Evolutionary conservation across 2,329 filamentous ascomycete genomes (phyloP).

Genomic region (Chaetomium strumarium): DNA sequence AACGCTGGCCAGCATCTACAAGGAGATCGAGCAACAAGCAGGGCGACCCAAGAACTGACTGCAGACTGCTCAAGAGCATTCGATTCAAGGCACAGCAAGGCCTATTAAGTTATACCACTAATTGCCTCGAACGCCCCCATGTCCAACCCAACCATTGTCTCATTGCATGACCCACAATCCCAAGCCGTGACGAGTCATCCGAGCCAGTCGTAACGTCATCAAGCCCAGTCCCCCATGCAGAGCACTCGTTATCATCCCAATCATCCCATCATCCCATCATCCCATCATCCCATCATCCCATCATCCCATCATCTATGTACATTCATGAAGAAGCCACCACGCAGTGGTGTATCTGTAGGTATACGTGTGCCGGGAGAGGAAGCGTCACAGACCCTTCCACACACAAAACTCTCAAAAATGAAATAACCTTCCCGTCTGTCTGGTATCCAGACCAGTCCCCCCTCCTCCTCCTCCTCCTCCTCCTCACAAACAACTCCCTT

Average conservation of each 20-base stretch:
- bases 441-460: not conserved
- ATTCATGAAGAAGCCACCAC: slow-evolving; percentile 3
- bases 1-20: too few species aligned
- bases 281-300: not conserved
- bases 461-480: not conserved
- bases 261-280: not conserved
- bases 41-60: too few species aligned
- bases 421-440: not conserved
- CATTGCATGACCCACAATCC: slow-evolving; percentile 1
- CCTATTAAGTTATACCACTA: slow-evolving; percentile 4
- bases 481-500: not conserved
- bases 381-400: slow-evolving; percentile 13
- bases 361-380: not conserved
- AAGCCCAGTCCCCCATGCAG: slow-evolving; percentile 9
- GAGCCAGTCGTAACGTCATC: slow-evolving; percentile 20
- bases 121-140: not conserved
- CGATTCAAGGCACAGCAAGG: too few species aligned
- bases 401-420: not conserved
- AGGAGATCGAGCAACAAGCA: too few species aligned
- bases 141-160: not conserved
- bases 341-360: not conserved
- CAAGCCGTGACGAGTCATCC: slow-evolving; percentile 15
- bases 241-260: too few species aligned
- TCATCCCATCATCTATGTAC: slow-evolving; percentile 4
- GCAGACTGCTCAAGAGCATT: too few species aligned